phyloP scores from a whole-genome alignment of 1,139 yeast genomes.

The Candida sanyaensis region DNA sequence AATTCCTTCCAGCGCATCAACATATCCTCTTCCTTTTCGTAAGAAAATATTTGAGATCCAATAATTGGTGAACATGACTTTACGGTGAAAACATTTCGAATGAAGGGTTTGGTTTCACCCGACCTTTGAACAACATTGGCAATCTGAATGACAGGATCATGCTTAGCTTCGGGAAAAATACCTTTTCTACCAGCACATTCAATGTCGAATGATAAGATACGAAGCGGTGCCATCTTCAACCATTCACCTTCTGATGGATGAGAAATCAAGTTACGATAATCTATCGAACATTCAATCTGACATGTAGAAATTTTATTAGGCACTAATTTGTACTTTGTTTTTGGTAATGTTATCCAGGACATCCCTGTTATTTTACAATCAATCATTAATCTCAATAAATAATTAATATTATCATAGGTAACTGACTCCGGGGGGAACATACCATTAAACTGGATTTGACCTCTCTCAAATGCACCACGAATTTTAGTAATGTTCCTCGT shows the following conservation, averaged over 20 bases:
- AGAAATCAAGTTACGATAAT: conserved; percentile 67
- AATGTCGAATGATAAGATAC: conserved; percentile 92
- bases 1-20: conserved; percentile 84
- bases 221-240: conserved; percentile 90
- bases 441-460: conserved; percentile 67
- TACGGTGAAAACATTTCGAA: conserved; percentile 92
- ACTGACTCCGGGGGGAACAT: conserved; percentile 61
- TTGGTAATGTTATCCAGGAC: conserved; percentile 96
- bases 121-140: conserved; percentile 89
- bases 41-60: conserved; percentile 86
- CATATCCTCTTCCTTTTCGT: conserved; percentile 78
- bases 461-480: conserved; percentile 81
- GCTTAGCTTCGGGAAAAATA: conserved; percentile 90
- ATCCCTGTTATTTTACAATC: conserved; percentile 93
- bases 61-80: conserved; percentile 90
- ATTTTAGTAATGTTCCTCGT: conserved; percentile 66
- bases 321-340: conserved; percentile 60
- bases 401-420: conserved; percentile 89
- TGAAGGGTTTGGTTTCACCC: conserved; percentile 83
- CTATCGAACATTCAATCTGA: conserved; percentile 78
- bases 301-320: conserved; percentile 62
- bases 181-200: conserved; percentile 99
- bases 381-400: conserved; percentile 82
- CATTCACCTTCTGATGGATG: conserved; percentile 94
- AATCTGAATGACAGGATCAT: conserved; percentile 94